phyloP scores from a whole-genome alignment of 2,329 filamentous ascomycete species.

The Colletotrichum euphorbiae region DNA sequence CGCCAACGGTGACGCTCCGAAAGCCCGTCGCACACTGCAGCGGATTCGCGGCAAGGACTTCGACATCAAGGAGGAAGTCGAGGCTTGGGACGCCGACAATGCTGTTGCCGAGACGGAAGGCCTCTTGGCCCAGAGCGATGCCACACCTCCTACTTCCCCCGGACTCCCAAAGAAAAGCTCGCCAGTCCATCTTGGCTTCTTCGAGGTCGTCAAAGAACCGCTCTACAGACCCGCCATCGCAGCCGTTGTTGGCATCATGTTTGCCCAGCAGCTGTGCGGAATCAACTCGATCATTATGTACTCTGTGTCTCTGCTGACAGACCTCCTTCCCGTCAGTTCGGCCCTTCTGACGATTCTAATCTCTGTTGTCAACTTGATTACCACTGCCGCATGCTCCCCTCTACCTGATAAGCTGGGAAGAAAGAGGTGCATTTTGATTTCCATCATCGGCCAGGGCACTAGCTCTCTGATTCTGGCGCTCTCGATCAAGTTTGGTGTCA shows the following conservation, averaged over 20 bases:
- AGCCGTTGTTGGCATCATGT: constrained; percentile 90
- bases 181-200: constrained; percentile 65
- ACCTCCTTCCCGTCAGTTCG: constrained; percentile 83
- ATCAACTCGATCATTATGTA: constrained; percentile 99
- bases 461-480: constrained; percentile 83
- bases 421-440: constrained; percentile 85
- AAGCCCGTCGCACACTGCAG: constrained; percentile 76
- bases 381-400: constrained; percentile 84
- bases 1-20: constrained; percentile 68
- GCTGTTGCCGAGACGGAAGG: constrained; percentile 74
- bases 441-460: constrained; percentile 85
- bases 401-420: constrained; percentile 89
- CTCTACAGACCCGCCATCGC: constrained; percentile 79
- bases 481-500: constrained; percentile 79
- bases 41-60: constrained; percentile 77
- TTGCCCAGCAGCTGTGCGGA: constrained; percentile 90
- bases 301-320: constrained; percentile 87
- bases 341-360: constrained; percentile 88
- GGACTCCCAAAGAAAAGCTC: constrained; percentile 41
- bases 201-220: constrained; percentile 74
- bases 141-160: constrained; percentile 43
- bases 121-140: constrained; percentile 62
- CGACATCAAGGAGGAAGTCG: constrained; percentile 80
- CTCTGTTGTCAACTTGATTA: constrained; percentile 85
- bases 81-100: constrained; percentile 64